These are phyloP conservation scores for Candida sp. DNA, from an alignment of 1,139 yeast species.

Conservation along the genomic window DNA sequence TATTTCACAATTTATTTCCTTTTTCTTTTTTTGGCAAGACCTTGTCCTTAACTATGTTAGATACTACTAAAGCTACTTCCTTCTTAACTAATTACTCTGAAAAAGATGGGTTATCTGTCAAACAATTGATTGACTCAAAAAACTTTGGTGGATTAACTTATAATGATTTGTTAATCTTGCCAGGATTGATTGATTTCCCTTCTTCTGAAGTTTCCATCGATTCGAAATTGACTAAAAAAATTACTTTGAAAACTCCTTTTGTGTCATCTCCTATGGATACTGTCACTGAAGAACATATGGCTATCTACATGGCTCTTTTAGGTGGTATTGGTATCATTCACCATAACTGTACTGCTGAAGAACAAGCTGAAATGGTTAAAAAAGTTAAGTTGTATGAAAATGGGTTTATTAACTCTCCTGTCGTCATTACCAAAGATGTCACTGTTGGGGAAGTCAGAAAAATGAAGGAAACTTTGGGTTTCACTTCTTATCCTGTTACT, in stretches of 20 bases:
- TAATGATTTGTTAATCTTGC: slow-evolving; percentile 92
- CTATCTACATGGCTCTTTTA: slow-evolving; percentile 95
- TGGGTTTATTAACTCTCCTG: slow-evolving; percentile 95
- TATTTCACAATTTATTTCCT: not conserved
- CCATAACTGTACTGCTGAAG: slow-evolving; percentile 95
- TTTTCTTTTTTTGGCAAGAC: slow-evolving; percentile 43
- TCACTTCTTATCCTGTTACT: slow-evolving; percentile 98
- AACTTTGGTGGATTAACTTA: slow-evolving; percentile 95
- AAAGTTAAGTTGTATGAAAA: slow-evolving; percentile 96
- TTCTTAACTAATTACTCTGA: slow-evolving; percentile 60
- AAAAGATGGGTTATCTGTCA: slow-evolving; percentile 85
- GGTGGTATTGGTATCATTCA: slow-evolving; percentile 99
- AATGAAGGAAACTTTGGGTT: slow-evolving; percentile 74
- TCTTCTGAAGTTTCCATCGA: slow-evolving; percentile 75
- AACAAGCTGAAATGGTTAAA: slow-evolving; percentile 98
- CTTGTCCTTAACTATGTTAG: slow-evolving; percentile 38
- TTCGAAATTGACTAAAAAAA: slow-evolving; percentile 85
- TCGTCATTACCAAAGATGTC: slow-evolving; percentile 70
- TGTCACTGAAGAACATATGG: slow-evolving; percentile 97
- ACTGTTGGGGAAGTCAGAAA: slow-evolving; percentile 81
- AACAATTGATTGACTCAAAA: slow-evolving; percentile 84
- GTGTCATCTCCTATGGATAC: slow-evolving; percentile 99
- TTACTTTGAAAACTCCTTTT: slow-evolving; percentile 89
- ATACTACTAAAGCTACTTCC: slow-evolving; percentile 65
- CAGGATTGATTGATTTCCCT: slow-evolving; percentile 92